Percentiles rank a stretch among this genome's conserved stretches.
These are phyloP conservation scores for Fermentozyma sake DNA, from an alignment of 1,139 yeast genomes.

Conservation along the genomic window DNA sequence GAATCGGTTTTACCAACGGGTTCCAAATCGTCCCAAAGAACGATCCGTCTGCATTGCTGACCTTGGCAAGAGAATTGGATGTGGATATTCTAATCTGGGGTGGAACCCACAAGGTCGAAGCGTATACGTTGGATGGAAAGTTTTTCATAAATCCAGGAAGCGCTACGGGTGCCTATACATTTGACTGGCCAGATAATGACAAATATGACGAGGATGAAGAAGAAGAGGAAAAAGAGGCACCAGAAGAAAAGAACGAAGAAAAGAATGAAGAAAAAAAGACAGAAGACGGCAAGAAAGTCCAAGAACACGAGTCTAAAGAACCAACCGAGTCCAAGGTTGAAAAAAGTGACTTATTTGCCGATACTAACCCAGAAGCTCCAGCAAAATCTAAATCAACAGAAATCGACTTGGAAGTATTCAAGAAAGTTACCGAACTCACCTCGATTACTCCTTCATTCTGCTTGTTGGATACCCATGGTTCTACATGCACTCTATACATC, in stretches of 20 bases:
- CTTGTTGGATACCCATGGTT: conserved; percentile 74
- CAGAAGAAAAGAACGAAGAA: conserved; percentile 19
- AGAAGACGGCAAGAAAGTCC: conserved; percentile 10
- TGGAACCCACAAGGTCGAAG: conserved; percentile 91
- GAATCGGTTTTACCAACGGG: conserved; percentile 84
- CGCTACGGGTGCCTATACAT: conserved; percentile 84
- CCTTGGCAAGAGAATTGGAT: conserved; percentile 84
- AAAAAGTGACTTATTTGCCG: conserved; percentile 6
- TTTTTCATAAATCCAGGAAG: conserved; percentile 94
- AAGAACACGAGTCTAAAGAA: conserved; percentile 13
- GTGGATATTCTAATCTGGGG: conserved; percentile 95
- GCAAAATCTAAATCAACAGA: conserved; percentile 11
- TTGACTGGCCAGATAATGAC: conserved; percentile 38
- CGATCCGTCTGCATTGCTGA: conserved; percentile 80
- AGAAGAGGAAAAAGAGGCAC: conserved; percentile 30
- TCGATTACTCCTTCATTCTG: conserved; percentile 79
- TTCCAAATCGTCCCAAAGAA: conserved; percentile 77
- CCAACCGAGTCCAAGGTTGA: conserved; percentile 8
- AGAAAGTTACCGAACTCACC: conserved; percentile 13
- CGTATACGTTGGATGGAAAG: conserved; percentile 87
- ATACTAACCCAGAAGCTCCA: conserved; percentile 9
- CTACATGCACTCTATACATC: conserved; percentile 75
- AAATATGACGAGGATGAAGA: conserved; percentile 45
- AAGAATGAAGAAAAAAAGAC: conserved; percentile 13
- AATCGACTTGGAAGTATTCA: conserved; percentile 12